Conservation (phyloP, 495 filamentous ascomycete species). For the Penicillium goetzii region DNA sequence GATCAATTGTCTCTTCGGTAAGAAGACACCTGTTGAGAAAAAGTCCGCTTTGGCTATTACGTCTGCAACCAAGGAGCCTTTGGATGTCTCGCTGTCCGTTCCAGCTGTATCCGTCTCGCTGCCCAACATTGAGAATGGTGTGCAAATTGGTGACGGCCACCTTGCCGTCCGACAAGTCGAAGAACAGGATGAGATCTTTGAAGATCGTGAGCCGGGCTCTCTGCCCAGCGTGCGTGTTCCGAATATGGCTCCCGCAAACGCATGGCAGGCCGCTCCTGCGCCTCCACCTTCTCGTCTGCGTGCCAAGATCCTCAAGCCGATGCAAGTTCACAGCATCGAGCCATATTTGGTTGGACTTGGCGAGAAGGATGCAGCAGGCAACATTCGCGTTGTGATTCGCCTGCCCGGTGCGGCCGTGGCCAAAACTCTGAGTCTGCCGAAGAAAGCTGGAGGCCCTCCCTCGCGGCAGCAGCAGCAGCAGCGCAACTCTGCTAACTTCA, state of each 20-base stretch:
- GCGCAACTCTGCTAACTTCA: conserved; percentile 33
- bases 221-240: conserved; percentile 71
- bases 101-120: conserved; percentile 62
- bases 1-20: conserved; percentile 73
- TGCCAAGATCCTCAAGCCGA: conserved; percentile 40
- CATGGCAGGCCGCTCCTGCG: conserved; percentile 51
- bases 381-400: conserved; percentile 37
- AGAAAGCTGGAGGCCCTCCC: conserved; percentile 33
- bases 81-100: conserved; percentile 57
- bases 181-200: conserved; percentile 80
- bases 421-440: conserved; percentile 36
- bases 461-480: conserved; percentile 22
- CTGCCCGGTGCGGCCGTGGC: conserved; percentile 41
- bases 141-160: conserved; percentile 42
- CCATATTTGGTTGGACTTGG: conserved; percentile 36
- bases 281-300: conserved; percentile 39
- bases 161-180: conserved; percentile 64
- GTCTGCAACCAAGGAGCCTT: conserved; percentile 62
- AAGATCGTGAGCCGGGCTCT: conserved; percentile 80
- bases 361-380: conserved; percentile 45
- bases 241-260: conserved; percentile 56
- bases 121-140: conserved; percentile 43
- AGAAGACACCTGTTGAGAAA: conserved; percentile 54
- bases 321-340: conserved; percentile 47
- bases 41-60: conserved; percentile 58